Evolutionary conservation across 495 filamentous ascomycete species (phyloP).

Genomic region (Sporormia fimetaria): DNA sequence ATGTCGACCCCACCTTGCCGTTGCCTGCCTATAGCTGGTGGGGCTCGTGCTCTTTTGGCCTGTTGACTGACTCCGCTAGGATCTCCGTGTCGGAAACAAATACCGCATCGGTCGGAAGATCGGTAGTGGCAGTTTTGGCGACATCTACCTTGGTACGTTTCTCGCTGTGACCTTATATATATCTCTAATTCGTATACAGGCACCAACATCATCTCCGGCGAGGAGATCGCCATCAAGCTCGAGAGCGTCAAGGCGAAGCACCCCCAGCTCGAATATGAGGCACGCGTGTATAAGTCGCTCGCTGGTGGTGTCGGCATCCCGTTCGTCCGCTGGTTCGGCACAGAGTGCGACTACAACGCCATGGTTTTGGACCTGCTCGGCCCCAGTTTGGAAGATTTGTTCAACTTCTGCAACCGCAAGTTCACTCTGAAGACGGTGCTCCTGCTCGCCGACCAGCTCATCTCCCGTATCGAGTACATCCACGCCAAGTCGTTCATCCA

Average conservation of each 20-base stretch:
- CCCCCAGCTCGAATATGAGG: slow-evolving; percentile 98
- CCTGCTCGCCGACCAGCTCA: slow-evolving; percentile 94
- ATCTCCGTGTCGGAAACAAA: slow-evolving; percentile 99
- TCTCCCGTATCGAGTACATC: slow-evolving; percentile 99
- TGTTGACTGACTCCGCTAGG: slow-evolving; percentile 42
- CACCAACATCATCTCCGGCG: slow-evolving; percentile 99
- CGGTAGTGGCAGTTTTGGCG: slow-evolving; percentile 94
- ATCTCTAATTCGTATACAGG: slow-evolving; percentile 37
- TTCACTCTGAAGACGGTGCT: slow-evolving; percentile 99
- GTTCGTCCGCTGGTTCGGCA: slow-evolving; percentile 99
- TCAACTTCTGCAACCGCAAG: slow-evolving; percentile 99
- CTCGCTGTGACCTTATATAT: background rate
- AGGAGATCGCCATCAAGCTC: slow-evolving; percentile 99
- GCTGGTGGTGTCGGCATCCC: slow-evolving; percentile 98
- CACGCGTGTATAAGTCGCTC: slow-evolving; percentile 98
- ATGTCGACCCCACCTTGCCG: slow-evolving; percentile 18
- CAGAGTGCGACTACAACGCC: slow-evolving; percentile 99
- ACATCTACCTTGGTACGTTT: slow-evolving; percentile 84
- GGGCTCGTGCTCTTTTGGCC: background rate
- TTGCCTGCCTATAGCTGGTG: slow-evolving; percentile 1
- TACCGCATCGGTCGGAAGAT: slow-evolving; percentile 99
- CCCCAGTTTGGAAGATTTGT: slow-evolving; percentile 96
- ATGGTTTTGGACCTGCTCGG: slow-evolving; percentile 99
- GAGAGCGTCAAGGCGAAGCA: slow-evolving; percentile 99
- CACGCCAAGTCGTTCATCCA: slow-evolving; percentile 99